Evolutionary conservation across 306 rosid species (phyloP), one percentile per base, ranked within the genome.

Genomic region (Cucurbita argyrosperma): DNA sequence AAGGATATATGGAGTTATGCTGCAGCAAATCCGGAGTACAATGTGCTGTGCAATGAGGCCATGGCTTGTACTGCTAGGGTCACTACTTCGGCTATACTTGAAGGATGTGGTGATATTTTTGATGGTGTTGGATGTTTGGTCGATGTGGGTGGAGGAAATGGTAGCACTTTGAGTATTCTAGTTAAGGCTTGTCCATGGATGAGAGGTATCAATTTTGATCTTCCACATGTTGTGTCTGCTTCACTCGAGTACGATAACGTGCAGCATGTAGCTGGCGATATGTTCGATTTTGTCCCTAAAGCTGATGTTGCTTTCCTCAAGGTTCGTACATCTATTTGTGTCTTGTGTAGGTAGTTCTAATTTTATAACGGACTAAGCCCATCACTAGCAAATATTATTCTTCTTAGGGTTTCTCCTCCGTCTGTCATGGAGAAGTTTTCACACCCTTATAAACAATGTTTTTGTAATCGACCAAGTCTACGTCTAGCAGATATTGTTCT

Each of bases 131-230:
- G 5, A 0, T 77, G 79, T 5, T 50, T 93, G 57, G 98, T 93
- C 4, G 96, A 93, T 62, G 96, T 87, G 1, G 98, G 96, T 2
- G 93, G 92, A 0, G 98, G 96, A 13, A 82, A 82, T 14, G 98
- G 96, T 4, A 85, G 85, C 1, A 7, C 80, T 56, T 72, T 86
- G 80, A 1, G 74, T 5, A 3, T 80, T 54, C 10, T 88, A 10
- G 80, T 59, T 0, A 51, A 80, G 76, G 88, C 81, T 6, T 83
- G 60, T 12, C 88, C 93, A 16, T 67, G 79, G 83, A 82, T 90
- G 15, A 57, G 5, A 18, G 83, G 83, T 75, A 83, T 88, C 74
- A 92, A 92, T 69, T 90, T 87, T 18, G 96, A 92, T 76, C 88
- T 86, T 72, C 87, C 89, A 1, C 91, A 90, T 37, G 96, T 92